Evolutionary conservation across 768 basidiomycete genomes (phyloP).

Genomic region (Leccinum ochraceum): DNA sequence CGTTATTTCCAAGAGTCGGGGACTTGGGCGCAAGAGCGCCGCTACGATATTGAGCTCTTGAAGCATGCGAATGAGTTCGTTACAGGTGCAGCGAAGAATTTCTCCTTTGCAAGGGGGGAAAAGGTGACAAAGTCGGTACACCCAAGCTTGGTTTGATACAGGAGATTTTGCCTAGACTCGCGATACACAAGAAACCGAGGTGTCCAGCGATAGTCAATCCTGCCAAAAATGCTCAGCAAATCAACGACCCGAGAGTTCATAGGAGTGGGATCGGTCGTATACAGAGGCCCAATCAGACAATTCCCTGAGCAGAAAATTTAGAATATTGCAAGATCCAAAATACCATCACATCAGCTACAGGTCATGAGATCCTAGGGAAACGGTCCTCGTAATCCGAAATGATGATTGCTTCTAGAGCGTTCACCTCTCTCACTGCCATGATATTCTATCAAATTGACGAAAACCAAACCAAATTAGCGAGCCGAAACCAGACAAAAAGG

Average conservation of each 20-base stretch:
- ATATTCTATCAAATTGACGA: slow-evolving; percentile 46
- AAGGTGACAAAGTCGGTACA: too few species aligned
- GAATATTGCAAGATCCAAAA: not conserved
- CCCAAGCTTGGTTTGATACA: too few species aligned
- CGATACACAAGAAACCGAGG: not conserved
- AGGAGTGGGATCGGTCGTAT: not conserved
- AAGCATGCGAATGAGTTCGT: too few species aligned
- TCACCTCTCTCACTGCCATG: slow-evolving; percentile 61
- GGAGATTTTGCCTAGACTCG: not conserved
- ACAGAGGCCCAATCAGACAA: not conserved
- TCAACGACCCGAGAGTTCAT: not conserved
- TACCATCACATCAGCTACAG: not conserved
- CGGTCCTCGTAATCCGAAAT: slow-evolving; percentile 68
- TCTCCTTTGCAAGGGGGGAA: too few species aligned
- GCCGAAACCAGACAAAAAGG: not conserved
- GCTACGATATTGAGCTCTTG: too few species aligned
- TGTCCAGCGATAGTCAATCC: not conserved
- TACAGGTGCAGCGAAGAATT: too few species aligned
- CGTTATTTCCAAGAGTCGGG: too few species aligned
- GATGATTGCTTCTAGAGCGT: slow-evolving; percentile 69
- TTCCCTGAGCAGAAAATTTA: not conserved
- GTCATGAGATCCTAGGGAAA: slow-evolving; percentile 25
- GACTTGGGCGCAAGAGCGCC: too few species aligned
- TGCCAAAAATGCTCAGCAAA: not conserved
- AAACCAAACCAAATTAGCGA: slow-evolving; percentile 5